phyloP scores from a whole-genome alignment of 805 yeast genomes.

The Kregervanrija delftensis region DNA sequence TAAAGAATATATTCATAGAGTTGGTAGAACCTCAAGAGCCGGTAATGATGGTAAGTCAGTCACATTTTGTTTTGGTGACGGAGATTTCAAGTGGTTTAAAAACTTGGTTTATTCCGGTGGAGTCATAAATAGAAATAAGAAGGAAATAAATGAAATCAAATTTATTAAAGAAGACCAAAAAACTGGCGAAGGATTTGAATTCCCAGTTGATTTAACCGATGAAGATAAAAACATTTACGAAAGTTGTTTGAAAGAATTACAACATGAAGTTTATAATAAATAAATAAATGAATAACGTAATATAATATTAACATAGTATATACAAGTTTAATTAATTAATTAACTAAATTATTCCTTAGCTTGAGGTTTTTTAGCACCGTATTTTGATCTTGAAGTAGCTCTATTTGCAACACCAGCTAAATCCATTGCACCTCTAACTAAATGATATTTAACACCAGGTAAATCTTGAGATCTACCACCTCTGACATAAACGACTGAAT shows the following conservation, averaged over 20 bases:
- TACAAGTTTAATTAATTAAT: constrained; percentile 4
- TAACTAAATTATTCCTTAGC: constrained; percentile 26
- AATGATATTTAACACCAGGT: constrained; percentile 95
- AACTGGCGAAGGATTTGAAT: constrained; percentile 6
- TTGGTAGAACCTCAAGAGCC: constrained; percentile 97
- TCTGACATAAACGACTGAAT: constrained; percentile 88
- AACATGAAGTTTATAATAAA: constrained; percentile 30
- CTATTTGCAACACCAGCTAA: constrained; percentile 93
- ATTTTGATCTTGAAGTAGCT: constrained; percentile 81
- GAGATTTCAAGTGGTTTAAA: constrained; percentile 64
- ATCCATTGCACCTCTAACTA: constrained; percentile 90
- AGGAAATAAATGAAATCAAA: constrained; percentile 28
- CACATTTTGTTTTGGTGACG: constrained; percentile 67
- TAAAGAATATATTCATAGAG: constrained; percentile 90
- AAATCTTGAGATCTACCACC: constrained; percentile 99
- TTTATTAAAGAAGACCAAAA: constrained; percentile 16
- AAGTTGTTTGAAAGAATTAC: constrained; percentile 36
- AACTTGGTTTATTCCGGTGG: constrained; percentile 37
- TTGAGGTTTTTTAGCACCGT: constrained; percentile 85
- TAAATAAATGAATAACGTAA: constrained; percentile 1
- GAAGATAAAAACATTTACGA: constrained; percentile 36
- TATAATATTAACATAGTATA: constrained; percentile 5
- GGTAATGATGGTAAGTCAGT: constrained; percentile 69
- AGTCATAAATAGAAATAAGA: constrained; percentile 45
- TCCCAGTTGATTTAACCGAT: constrained; percentile 28